Evolutionary conservation across 2,329 filamentous ascomycete genomes (phyloP).

Genomic region (Ceratocystis cubensis): DNA sequence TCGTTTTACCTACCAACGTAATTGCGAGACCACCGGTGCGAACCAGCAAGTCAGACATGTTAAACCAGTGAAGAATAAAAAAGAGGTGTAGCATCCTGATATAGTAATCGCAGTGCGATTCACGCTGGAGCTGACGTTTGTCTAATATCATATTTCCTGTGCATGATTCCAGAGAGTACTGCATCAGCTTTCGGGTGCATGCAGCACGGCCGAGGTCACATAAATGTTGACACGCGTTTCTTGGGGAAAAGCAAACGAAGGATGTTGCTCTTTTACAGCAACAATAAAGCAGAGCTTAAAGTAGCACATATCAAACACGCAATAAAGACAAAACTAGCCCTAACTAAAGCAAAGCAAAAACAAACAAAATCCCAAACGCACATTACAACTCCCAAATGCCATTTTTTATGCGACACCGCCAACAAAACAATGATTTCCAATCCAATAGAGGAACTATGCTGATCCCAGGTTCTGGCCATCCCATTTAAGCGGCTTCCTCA

Average conservation of each 20-base stretch:
- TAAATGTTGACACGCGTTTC: neutral
- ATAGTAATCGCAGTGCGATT: neutral
- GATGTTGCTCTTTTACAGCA: neutral
- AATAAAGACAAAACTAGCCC: conserved; percentile 10
- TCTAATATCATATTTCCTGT: neutral
- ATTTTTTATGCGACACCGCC: conserved; percentile 14
- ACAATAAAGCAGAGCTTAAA: neutral
- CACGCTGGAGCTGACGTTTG: neutral
- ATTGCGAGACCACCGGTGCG: neutral
- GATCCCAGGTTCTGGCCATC: conserved; percentile 20
- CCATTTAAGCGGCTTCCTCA: conserved; percentile 33
- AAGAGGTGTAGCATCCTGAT: neutral
- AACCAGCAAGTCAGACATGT: neutral
- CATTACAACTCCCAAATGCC: conserved; percentile 17
- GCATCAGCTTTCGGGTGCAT: neutral
- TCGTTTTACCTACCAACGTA: neutral
- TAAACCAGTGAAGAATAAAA: neutral
- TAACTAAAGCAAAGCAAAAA: conserved; percentile 9
- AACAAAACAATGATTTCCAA: neutral
- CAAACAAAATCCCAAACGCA: conserved; percentile 11
- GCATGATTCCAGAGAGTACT: neutral
- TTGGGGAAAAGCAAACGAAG: neutral
- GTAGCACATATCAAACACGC: neutral
- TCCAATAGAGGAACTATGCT: neutral
- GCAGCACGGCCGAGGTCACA: neutral